Base-by-base conservation (phyloP, 176 grass and related monocot species). In the Eragrostis curvula region DNA sequence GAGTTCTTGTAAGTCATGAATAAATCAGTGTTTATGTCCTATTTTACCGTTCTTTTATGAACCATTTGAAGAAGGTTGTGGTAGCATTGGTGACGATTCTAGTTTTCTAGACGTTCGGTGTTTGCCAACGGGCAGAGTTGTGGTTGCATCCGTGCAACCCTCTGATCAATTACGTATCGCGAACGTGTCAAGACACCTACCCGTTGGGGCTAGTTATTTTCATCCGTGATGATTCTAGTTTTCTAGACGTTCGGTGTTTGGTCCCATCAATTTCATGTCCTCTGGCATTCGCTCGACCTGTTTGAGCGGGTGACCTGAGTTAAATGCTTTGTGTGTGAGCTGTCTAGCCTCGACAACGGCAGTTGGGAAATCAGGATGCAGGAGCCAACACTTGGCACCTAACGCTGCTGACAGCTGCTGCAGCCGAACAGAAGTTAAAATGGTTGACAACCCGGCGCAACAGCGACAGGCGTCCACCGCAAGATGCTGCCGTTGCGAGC, bases 371-470 rank as follows among this genome's bases (percentile, higher is more conserved):
- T 14, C 62, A 12, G 77, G 3, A 79, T 15, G 66, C 74, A 73
- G 46, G 58, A 3, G 46, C 65, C 8, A 71, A 78, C 73, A 53
- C 55, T 64, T 77, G 85, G 81, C 70, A 14, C 48, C 75, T 46
- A 43, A 78, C 8, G 58, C 59, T 29, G 49, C 14, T 16, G 52
- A 68, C 41, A 59, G 29, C 61, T 21, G 76, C 66, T 51, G n/a
- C n/a, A n/a, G 77, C 40, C 30, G 45, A 48, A 88, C 28, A 73
- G 48, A 47, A 40, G 11, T 29, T 65, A 45, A 20, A 73, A 65
- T 21, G 67, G 49, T 5, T 17, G 40, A 39, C 68, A 40, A 24
- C 74, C 64, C 25, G 28, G 13, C 66, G 45, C 62, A 70, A 55
- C 52, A 39, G 3, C 11, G 43, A 69, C 25, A 21, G 17, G 44